Conservation (phyloP, 345 rosid species). For the Alliaria petiolata region DNA sequence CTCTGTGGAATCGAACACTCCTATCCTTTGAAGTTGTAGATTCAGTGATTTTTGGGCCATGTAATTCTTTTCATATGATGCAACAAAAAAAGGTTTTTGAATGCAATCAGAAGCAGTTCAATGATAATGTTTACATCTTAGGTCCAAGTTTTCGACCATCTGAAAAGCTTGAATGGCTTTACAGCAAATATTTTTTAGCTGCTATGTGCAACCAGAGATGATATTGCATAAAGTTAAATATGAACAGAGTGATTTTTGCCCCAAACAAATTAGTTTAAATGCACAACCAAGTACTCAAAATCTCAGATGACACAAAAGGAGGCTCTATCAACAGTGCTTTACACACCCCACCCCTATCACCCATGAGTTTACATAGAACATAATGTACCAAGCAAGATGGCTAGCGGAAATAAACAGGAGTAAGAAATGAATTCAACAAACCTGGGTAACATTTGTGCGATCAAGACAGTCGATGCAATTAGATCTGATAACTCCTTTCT, state of each 20-base stretch:
- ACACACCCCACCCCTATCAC: neutral
- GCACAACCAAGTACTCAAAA: neutral
- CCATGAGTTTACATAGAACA: slow-evolving; percentile 3
- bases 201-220: neutral
- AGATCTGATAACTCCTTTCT: slow-evolving; percentile 83
- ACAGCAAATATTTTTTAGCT: neutral
- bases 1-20: slow-evolving; percentile 50
- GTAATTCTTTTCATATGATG: slow-evolving; percentile 54
- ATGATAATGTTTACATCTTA: neutral
- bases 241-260: neutral
- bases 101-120: neutral
- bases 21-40: slow-evolving; percentile 67
- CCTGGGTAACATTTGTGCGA: slow-evolving; percentile 98
- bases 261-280: neutral
- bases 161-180: neutral
- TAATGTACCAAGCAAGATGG: slow-evolving; percentile 20
- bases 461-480: slow-evolving; percentile 98
- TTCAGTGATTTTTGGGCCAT: slow-evolving; percentile 71
- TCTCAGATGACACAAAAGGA: neutral
- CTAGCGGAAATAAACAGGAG: neutral
- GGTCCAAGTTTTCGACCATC: neutral
- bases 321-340: neutral
- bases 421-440: slow-evolving; percentile 21
- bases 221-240: neutral
- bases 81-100: slow-evolving; percentile 2